Base-by-base conservation (phyloP, 495 filamentous ascomycete genomes). In the Aspergillus campestris region DNA sequence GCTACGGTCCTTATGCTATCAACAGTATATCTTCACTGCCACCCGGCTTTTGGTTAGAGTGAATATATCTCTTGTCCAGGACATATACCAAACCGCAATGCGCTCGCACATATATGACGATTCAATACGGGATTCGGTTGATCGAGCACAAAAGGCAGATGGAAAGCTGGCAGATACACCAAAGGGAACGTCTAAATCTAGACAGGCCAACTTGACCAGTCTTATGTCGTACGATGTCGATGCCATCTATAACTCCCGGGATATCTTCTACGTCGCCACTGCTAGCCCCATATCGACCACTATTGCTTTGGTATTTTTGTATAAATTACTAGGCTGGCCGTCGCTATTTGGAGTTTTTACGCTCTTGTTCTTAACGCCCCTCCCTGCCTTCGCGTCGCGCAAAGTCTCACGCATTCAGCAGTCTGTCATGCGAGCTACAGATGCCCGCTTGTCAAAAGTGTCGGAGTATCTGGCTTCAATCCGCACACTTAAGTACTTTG, bases 171-270 rank as follows among this genome's bases (percentile, higher is more conserved):
- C 14, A 3, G 38, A 37, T 34, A 36, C 34, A 12, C 58, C 61
- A 35, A 60, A 67, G 24, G 51, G 54, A 5, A 56, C 44, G 5
- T 32, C 48, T 8, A 61, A 60, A 39, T 57, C 62, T 28, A 70
- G 68, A 4, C 70, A 71, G 34, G 62, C 70, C 1, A 65, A 72
- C 38, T 52, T 75, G 13, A 71, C 70, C 31, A 75, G 70, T 34
- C 56, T 75, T 35, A 75, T 75, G 72, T 66, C 70, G 8, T 71
- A 69, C 44, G 72, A 75, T 48, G 53, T 73, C 8, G 66, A 74
- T 31, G 61, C 70, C 15, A 60, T 75, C 30, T 61, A 61, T 36
- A 59, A 53, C 14, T 64, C 65, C 28, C 58, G 67, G 38, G 69
- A 74, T 39, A 52, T 70, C n/a, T 55, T 73, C 18, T 49, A 66